Base-by-base conservation (phyloP, 768 basidiomycete genomes). In the Xerocomellus chrysenteron region DNA sequence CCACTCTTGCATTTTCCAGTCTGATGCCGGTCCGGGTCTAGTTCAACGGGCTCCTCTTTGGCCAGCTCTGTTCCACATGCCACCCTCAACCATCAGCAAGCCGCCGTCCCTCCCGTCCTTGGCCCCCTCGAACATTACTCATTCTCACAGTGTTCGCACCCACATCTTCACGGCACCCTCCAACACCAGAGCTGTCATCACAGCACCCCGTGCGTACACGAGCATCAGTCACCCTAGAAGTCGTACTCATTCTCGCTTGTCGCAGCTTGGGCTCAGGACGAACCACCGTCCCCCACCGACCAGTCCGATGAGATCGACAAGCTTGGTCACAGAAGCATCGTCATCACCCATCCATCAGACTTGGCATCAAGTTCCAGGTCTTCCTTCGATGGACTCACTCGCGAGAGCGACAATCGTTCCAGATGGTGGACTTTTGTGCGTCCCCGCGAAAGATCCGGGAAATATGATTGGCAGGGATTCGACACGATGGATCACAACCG, bases 241-340 rank as follows among this genome's bases (percentile, higher is more conserved):
- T 50, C 19, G 19, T 30, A 24, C 56, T 61, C 44, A 59, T 55
- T 45, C 60, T 47, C 24, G 11, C 42, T 52, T 52, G 1, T 35
- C 47, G 13, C 51, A 93, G 90, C 91, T 47, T 93, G 90, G 90
- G 91, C 90, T 5, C 78, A 82, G 62, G 87, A 92, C 67, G 91
- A 93, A 66, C 89, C 89, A 5, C 88, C 88, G 5, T 90, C 89
- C 0, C 88, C 89, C 1, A 80, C 74, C 4, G 79, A 79, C 43
- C 63, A 69, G 33, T 66, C 66, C 42, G 79, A 83, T 47, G 77
- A 76, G 32, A 61, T 65, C 6, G 65, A 60, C 36, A 64, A 63
- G 57, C 65, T 67, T 70, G 60, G 59, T 47, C 61, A 67, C 21
- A 62, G 67, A 55, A 73, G 68, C 43, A 63, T 67, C 37, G 63